phyloP scores from a whole-genome alignment of 768 basidiomycete species.

The Daedaleopsis sinensis region DNA sequence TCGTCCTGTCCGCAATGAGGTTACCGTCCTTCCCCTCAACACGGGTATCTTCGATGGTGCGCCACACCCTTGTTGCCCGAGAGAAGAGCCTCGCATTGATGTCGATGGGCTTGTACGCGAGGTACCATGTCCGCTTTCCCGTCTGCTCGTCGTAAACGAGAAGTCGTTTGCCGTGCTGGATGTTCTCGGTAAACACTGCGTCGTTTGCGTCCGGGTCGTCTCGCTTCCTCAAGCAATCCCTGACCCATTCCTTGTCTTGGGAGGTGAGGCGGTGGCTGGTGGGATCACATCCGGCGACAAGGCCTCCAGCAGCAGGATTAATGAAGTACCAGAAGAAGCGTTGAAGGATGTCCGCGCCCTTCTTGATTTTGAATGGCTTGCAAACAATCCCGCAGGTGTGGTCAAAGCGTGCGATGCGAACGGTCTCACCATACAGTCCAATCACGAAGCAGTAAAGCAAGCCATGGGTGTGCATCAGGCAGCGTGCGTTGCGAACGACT shows the following conservation, averaged over 20 bases:
- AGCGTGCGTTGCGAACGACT: conserved; percentile 8
- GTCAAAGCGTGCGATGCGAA: conserved; percentile 18
- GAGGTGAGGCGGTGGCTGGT: not conserved
- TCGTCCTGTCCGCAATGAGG: too few relatives aligned
- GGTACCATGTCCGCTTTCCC: not conserved
- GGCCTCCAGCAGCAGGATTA: conserved; percentile 2
- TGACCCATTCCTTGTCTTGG: not conserved
- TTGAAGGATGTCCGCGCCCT: not conserved
- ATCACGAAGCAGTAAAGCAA: conserved; percentile 12
- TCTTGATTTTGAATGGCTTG: not conserved
- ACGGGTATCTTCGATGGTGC: conserved; percentile 9
- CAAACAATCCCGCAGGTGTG: conserved; percentile 10
- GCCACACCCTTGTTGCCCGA: conserved; percentile 15
- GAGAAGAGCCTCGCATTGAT: conserved; percentile 14
- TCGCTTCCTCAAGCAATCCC: not conserved
- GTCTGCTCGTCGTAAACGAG: conserved; percentile 2
- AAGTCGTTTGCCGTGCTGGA: not conserved
- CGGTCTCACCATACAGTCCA: conserved; percentile 14
- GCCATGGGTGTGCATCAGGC: conserved; percentile 12
- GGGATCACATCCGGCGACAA: conserved; percentile 13
- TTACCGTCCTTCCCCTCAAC: not conserved
- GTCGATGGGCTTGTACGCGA: not conserved
- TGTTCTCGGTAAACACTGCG: not conserved
- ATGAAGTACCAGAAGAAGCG: conserved; percentile 17
- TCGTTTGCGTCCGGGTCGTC: not conserved